Base-by-base conservation (phyloP, 192 early-diverging fungal species). In the Diversispora epigaea region DNA sequence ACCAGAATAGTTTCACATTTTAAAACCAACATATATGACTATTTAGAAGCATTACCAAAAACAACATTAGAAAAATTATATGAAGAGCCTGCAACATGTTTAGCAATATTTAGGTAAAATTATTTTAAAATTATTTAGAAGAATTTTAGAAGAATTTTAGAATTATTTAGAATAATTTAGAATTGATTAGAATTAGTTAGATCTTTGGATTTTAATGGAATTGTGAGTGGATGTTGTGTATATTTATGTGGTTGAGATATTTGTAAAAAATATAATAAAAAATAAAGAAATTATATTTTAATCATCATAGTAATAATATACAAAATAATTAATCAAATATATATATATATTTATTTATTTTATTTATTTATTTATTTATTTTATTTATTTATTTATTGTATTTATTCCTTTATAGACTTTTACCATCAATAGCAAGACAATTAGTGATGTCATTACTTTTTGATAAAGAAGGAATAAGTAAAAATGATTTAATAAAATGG, bases 371-470 rank as follows among this genome's bases (percentile, higher is more conserved):
- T 54, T 17, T 14, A 54, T 17, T 54, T 54, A 17, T 49, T 11
- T 49, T 54, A 17, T 54, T 17, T 54, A 54, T 17, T 17, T 47
- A 17, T 17, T 50, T 32, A 40, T 12, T n/a, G 11, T 43, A 49
- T 21, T 65, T 52, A 50, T 25, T 50, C 11, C 19, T n/a, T 41
- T 61, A 60, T 19, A 68, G 87, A 76, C 87, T 98, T 3, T 85
- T 98, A 39, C 93, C 93, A 40, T 88, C 91, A 43, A 82, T 97
- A 4, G 91, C 92, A 44, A 93, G 93, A 77, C 95, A 97, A 63
- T 85, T 98, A 54, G 86, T 96, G 56, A 93, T 95, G 90, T 89
- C 93, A 6, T 87, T 97, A 77, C 80, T 98, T 19, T 96, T 95
- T 75, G 81, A 90, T 3, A 86, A 90, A 62, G 39, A 22, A 14